Evolutionary conservation across 2,329 filamentous ascomycete genomes (phyloP).

Genomic region (Trichoderma afroharzianum): DNA sequence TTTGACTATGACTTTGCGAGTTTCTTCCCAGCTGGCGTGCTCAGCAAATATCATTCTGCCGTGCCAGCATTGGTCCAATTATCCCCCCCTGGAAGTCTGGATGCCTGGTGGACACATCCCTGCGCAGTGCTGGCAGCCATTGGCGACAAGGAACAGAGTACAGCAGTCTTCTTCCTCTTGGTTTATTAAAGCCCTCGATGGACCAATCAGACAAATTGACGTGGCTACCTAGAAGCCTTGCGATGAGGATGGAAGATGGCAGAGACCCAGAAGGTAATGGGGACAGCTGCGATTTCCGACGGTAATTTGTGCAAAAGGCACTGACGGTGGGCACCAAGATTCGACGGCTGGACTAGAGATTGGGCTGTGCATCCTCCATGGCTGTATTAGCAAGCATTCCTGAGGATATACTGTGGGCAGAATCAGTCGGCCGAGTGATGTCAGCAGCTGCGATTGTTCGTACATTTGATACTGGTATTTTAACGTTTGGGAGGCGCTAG

Average conservation of each 20-base stretch:
- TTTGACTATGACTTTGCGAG: not conserved
- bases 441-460: not conserved
- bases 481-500: not conserved
- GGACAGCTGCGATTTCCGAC: not conserved
- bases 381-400: not conserved
- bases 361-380: not conserved
- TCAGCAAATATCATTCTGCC: not conserved
- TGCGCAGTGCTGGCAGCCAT: not conserved
- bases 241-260: not conserved
- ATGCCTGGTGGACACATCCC: not conserved
- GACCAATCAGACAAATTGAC: constrained; percentile 4
- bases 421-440: not conserved
- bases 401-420: not conserved
- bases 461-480: not conserved
- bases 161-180: not conserved
- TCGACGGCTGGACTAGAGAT: not conserved
- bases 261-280: not conserved
- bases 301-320: not conserved
- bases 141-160: not conserved
- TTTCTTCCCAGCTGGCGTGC: not conserved
- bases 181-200: not conserved
- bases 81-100: not conserved
- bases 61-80: not conserved
- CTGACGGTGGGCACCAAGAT: not conserved
- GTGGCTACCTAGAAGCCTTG: not conserved